Evolutionary conservation across 2,329 filamentous ascomycete genomes (phyloP).

Genomic region (Fusarium pilosicola): DNA sequence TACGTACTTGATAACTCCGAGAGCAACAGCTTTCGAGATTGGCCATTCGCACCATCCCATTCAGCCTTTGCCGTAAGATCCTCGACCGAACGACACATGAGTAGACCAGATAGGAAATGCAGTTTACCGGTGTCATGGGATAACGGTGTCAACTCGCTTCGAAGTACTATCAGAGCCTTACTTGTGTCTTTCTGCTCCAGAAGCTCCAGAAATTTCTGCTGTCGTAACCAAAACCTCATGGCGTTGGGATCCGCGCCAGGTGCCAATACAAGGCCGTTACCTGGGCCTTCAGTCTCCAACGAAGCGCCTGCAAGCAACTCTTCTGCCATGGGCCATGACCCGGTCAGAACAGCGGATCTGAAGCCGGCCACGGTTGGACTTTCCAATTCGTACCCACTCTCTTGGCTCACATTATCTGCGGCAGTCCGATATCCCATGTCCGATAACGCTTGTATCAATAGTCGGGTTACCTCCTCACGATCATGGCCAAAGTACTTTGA

Average conservation of each 20-base stretch:
- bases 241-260: conserved; percentile 78
- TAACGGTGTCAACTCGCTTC: conserved; percentile 87
- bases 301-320: conserved; percentile 72
- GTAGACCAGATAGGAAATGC: conserved; percentile 84
- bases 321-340: conserved; percentile 89
- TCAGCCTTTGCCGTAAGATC: conserved; percentile 80
- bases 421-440: conserved; percentile 88
- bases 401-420: conserved; percentile 77
- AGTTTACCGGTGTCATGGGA: conserved; percentile 81
- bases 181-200: conserved; percentile 80
- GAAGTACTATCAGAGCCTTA: conserved; percentile 82
- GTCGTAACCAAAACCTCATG: conserved; percentile 88
- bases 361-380: conserved; percentile 88
- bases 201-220: conserved; percentile 95
- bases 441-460: conserved; percentile 88
- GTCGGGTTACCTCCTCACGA: conserved; percentile 90
- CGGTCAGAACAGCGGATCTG: conserved; percentile 79
- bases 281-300: conserved; percentile 48
- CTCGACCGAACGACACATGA: conserved; percentile 86
- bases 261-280: conserved; percentile 76
- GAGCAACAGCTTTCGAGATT: conserved; percentile 78
- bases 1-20: conserved; percentile 83
- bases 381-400: conserved; percentile 90
- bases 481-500: conserved; percentile 81
- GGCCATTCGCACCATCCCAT: conserved; percentile 84